These are phyloP conservation scores for Mortierella sp. DNA, from an alignment of 371 early-diverging fungal species.

Conservation along the genomic window DNA sequence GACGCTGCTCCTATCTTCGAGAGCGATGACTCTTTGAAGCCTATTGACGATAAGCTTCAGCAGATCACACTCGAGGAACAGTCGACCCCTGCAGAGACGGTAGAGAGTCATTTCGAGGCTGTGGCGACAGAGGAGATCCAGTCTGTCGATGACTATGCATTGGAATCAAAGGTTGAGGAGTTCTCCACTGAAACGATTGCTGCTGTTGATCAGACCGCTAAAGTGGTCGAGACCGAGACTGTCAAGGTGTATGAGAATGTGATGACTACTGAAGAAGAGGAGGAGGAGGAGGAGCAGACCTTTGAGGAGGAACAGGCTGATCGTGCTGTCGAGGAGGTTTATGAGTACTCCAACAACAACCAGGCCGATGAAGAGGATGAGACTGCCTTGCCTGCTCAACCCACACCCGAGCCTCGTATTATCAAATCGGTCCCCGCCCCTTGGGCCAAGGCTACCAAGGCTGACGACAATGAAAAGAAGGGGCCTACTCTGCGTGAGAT, in stretches of 20 bases:
- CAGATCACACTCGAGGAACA: conserved; percentile 21
- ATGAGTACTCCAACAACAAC: background rate
- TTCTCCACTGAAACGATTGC: no score
- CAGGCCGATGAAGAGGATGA: conserved; percentile 7
- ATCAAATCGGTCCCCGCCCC: conserved; percentile 45
- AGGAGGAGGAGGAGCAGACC: conserved; percentile 30
- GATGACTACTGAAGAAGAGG: conserved; percentile 7
- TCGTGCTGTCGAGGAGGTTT: background rate
- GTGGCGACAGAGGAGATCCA: no score
- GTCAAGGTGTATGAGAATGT: background rate
- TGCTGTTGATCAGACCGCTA: no score
- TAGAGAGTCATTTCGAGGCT: background rate
- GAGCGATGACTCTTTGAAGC: no score
- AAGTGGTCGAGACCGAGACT: background rate
- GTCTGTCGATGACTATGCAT: no score
- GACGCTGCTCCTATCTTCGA: no score
- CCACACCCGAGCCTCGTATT: conserved; percentile 12
- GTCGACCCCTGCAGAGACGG: background rate
- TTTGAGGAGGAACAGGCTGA: conserved; percentile 9
- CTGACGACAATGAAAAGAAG: conserved; percentile 37
- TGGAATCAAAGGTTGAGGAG: no score
- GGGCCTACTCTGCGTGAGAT: conserved; percentile 60
- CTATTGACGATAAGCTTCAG: conserved; percentile 1
- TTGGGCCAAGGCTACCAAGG: conserved; percentile 41
- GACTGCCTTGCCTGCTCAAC: background rate